A percentile compares a stretch with the other conserved stretches of the same genome.
Conservation (phyloP, 176 grass and related monocot species). For the Avena insularis region DNA sequence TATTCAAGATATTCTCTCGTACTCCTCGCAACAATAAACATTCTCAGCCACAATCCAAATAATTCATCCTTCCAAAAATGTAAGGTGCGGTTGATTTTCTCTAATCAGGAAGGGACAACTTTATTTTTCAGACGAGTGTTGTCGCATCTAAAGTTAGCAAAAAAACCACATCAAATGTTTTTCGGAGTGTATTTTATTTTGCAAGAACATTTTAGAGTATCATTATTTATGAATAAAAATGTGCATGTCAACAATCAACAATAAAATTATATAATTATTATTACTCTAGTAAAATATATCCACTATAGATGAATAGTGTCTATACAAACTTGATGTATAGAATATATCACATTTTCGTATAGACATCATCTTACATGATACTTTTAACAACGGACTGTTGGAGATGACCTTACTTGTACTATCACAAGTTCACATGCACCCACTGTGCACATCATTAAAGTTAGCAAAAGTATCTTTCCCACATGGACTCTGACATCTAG, state of each 20-base stretch:
- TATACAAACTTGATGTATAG: no score
- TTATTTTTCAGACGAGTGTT: background rate
- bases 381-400: background rate
- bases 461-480: slow-evolving; percentile 17
- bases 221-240: background rate
- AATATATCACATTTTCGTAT: background rate
- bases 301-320: background rate
- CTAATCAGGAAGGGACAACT: no score
- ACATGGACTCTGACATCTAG: slow-evolving; percentile 36
- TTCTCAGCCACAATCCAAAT: background rate
- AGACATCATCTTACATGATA: background rate
- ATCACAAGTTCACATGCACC: slow-evolving; percentile 6
- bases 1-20: background rate
- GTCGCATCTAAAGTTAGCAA: background rate
- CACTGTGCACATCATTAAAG: slow-evolving; percentile 22
- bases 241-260: background rate
- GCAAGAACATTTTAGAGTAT: background rate
- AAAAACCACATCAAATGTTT: background rate
- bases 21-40: background rate
- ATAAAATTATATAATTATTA: background rate
- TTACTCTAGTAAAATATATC: background rate
- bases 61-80: background rate
- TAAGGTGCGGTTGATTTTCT: no score
- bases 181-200: background rate
- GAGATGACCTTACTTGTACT: background rate